These are phyloP conservation scores for Aphanomyces euteiches DNA, from an alignment of 352 stramenopile genomes.

Conservation along the genomic window DNA sequence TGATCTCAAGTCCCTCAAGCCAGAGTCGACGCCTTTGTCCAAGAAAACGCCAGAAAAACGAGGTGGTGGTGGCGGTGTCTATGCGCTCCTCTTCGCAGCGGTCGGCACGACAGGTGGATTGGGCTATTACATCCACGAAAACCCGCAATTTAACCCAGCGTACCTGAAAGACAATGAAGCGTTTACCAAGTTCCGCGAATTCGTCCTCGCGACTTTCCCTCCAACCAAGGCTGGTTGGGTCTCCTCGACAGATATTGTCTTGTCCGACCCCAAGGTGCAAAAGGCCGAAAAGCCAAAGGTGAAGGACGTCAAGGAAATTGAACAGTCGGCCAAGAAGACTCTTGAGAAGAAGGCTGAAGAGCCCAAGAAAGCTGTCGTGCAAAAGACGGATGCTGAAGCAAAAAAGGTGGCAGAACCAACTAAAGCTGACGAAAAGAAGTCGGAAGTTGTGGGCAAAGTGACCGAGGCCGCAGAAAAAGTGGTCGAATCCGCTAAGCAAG, in stretches of 20 bases:
- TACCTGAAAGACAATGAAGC: conserved; percentile 52
- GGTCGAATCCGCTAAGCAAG: conserved; percentile 31
- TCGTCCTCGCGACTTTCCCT: conserved; percentile 42
- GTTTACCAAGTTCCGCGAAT: conserved; percentile 71
- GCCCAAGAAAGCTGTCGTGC: conserved; percentile 12
- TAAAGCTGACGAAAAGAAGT: conserved; percentile 32
- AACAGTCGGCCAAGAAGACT: conserved; percentile 29
- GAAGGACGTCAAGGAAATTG: conserved; percentile 31
- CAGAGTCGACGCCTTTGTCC: neutral
- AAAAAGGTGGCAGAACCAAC: conserved; percentile 28
- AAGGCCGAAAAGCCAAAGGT: conserved; percentile 17
- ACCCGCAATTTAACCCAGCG: conserved; percentile 73
- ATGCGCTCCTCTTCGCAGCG: conserved; percentile 32
- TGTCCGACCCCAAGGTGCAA: conserved; percentile 45
- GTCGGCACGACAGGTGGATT: conserved; percentile 49
- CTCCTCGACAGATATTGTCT: conserved; percentile 37
- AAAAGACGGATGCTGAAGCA: conserved; percentile 31
- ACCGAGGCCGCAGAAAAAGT: conserved; percentile 30
- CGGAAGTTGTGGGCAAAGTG: conserved; percentile 30
- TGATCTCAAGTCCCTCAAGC: neutral
- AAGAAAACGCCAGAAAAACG: neutral
- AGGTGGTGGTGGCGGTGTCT: conserved; percentile 21
- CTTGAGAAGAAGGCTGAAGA: conserved; percentile 22
- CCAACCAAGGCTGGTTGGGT: conserved; percentile 8
- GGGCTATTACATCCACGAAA: conserved; percentile 69